A percentile compares a stretch with the other conserved stretches of the same genome.
Evolutionary conservation across 169 alveolate genomes (phyloP).

Genomic region (Plasmodium vinckei): DNA sequence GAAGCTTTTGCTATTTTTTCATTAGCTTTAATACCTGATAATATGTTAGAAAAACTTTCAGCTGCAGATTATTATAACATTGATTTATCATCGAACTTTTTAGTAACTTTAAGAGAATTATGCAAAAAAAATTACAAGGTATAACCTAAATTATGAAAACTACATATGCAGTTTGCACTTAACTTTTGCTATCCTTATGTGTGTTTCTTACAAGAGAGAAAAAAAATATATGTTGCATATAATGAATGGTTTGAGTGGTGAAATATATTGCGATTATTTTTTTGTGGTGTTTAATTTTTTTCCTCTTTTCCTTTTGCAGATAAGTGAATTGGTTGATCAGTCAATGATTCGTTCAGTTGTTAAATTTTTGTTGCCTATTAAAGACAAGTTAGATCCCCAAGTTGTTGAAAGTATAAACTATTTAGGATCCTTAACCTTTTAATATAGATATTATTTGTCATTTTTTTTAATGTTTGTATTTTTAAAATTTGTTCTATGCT

Average conservation of each 20-base stretch:
- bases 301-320: slow-evolving; percentile 22
- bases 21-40: slow-evolving; percentile 38
- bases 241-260: neutral
- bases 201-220: no score
- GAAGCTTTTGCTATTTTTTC: slow-evolving; percentile 75
- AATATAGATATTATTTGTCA: slow-evolving; percentile 4
- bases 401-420: slow-evolving; percentile 74
- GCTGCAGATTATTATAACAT: slow-evolving; percentile 65
- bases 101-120: slow-evolving; percentile 62
- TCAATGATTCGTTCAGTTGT: slow-evolving; percentile 37
- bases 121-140: slow-evolving; percentile 58
- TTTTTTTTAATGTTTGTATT: no score
- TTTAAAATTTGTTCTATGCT: no score
- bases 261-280: neutral
- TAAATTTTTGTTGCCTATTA: slow-evolving; percentile 64
- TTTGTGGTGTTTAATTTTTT: neutral
- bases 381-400: slow-evolving; percentile 68
- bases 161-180: neutral
- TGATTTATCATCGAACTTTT: slow-evolving; percentile 63
- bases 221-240: no score
- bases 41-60: slow-evolving; percentile 70
- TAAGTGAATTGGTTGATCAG: slow-evolving; percentile 49
- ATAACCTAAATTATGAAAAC: neutral
- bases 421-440: slow-evolving; percentile 35
- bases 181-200: neutral